phyloP scores from a whole-genome alignment of 371 early-diverging fungal genomes.

The Syncephalastrum racemosum region DNA sequence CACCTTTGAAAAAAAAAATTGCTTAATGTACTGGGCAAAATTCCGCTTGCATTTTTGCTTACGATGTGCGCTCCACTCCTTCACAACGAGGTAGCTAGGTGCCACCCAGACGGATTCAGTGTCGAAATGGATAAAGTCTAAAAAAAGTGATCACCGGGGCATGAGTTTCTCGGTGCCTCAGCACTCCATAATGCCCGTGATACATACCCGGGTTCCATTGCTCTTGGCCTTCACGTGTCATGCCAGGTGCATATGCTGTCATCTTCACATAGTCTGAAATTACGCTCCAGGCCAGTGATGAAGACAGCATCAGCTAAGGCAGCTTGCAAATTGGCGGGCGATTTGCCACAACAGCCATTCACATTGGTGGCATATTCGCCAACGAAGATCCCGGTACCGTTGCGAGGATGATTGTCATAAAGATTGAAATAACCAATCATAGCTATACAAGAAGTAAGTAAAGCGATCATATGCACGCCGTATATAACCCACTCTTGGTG shows the following conservation, averaged over 20 bases:
- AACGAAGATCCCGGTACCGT: slow-evolving; percentile 19
- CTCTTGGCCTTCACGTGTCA: slow-evolving; percentile 23
- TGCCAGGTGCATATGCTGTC: slow-evolving; percentile 24
- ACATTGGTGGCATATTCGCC: slow-evolving; percentile 29
- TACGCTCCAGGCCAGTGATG: slow-evolving; percentile 26
- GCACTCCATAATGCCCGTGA: background rate
- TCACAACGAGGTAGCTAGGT: slow-evolving; percentile 21
- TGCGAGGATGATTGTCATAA: slow-evolving; percentile 24
- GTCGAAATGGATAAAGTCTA: slow-evolving; percentile 24
- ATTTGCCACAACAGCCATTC: slow-evolving; percentile 20
- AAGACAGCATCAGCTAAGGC: slow-evolving; percentile 29
- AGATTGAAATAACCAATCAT: slow-evolving; percentile 14
- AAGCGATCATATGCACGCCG: too few relatives aligned
- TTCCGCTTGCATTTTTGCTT: background rate
- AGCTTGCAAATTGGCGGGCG: slow-evolving; percentile 27
- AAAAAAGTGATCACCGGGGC: background rate
- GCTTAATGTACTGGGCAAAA: background rate
- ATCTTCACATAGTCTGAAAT: slow-evolving; percentile 25
- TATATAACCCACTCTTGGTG: background rate
- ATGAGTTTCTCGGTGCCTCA: background rate
- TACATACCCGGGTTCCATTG: slow-evolving; percentile 24
- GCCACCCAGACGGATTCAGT: slow-evolving; percentile 21
- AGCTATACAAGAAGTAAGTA: background rate
- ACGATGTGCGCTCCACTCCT: slow-evolving; percentile 21
- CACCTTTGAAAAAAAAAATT: slow-evolving; percentile 4